These are phyloP conservation scores for Massariosphaeria phaeospora DNA, from an alignment of 495 filamentous ascomycete genomes.

Conservation along the genomic window DNA sequence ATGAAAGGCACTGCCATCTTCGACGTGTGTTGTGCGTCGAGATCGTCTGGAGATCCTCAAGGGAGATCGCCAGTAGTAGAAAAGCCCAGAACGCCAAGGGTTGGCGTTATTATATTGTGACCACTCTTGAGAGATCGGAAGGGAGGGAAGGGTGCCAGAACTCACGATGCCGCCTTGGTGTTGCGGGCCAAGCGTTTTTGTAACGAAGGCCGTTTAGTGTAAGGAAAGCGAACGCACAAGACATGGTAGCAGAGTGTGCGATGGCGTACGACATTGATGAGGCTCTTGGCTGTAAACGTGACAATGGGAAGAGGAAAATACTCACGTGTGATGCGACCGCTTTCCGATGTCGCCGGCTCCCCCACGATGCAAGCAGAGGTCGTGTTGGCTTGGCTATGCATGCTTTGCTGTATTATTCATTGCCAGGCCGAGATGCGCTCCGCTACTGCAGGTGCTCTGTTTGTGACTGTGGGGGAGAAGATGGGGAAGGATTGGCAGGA, in stretches of 20 bases:
- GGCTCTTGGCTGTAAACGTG: conserved; percentile 10
- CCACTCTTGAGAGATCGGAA: not conserved
- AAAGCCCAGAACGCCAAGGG: conserved; percentile 15
- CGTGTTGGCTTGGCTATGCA: not conserved
- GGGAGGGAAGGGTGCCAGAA: not conserved
- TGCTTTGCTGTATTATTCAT: not conserved
- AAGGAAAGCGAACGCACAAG: not conserved
- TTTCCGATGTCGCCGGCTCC: conserved; percentile 11
- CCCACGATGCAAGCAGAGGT: not conserved
- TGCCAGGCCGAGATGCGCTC: conserved; percentile 1
- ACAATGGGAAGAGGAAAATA: not conserved
- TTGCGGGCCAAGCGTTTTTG: conserved; percentile 6
- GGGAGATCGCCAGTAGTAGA: not conserved
- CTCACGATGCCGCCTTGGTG: conserved; percentile 2
- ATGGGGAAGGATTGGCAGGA: not conserved
- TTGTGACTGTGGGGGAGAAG: conserved; percentile 20
- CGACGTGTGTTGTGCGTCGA: not conserved
- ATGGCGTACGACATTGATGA: conserved; percentile 18
- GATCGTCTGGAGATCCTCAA: not conserved
- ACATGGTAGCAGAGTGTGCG: conserved; percentile 2
- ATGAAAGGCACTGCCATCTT: conserved; percentile 3
- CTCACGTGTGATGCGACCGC: conserved; percentile 7
- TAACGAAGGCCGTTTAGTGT: conserved; percentile 1
- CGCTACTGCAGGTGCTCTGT: conserved; percentile 30
- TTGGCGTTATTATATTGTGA: not conserved